Evolutionary conservation across 345 rosid species (phyloP).

Genomic region (Atalantia buxifolia): DNA sequence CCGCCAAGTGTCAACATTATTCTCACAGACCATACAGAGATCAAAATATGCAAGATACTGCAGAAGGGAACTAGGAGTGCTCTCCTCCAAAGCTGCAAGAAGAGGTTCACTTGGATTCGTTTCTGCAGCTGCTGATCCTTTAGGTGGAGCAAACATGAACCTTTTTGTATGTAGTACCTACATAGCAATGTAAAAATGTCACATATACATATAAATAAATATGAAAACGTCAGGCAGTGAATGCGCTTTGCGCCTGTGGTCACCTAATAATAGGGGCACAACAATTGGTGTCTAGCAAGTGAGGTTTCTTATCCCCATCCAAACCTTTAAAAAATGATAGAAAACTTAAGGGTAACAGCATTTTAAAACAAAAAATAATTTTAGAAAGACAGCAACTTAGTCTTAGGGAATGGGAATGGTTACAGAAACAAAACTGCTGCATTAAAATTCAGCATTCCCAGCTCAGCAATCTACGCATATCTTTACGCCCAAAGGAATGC

Average conservation of each 20-base stretch:
- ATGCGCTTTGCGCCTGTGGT: too few species aligned
- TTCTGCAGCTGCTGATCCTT: slow-evolving; percentile 99
- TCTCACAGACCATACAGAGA: slow-evolving; percentile 90
- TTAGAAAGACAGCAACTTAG: not conserved
- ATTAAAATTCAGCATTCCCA: not conserved
- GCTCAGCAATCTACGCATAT: not conserved
- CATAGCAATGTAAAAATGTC: slow-evolving; percentile 11
- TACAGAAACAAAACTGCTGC: not conserved
- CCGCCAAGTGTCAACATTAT: slow-evolving; percentile 89
- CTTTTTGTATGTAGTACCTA: slow-evolving; percentile 83
- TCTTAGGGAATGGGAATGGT: not conserved
- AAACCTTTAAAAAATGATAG: too few species aligned
- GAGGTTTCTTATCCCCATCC: too few species aligned
- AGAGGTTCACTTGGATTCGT: slow-evolving; percentile 94
- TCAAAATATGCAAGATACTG: slow-evolving; percentile 92
- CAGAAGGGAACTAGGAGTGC: slow-evolving; percentile 59
- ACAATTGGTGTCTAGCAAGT: too few species aligned
- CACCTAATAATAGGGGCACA: too few species aligned
- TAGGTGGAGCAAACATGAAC: slow-evolving; percentile 75
- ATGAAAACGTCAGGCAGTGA: not conserved
- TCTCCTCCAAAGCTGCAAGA: slow-evolving; percentile 81
- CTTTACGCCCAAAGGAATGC: not conserved
- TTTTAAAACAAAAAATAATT: not conserved
- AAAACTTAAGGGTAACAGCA: not conserved
- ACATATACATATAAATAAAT: not conserved